Evolutionary conservation across 2,329 filamentous ascomycete species (phyloP), one percentile per base, ranked within the genome.

Genomic region (Aaosphaeria arxii): DNA sequence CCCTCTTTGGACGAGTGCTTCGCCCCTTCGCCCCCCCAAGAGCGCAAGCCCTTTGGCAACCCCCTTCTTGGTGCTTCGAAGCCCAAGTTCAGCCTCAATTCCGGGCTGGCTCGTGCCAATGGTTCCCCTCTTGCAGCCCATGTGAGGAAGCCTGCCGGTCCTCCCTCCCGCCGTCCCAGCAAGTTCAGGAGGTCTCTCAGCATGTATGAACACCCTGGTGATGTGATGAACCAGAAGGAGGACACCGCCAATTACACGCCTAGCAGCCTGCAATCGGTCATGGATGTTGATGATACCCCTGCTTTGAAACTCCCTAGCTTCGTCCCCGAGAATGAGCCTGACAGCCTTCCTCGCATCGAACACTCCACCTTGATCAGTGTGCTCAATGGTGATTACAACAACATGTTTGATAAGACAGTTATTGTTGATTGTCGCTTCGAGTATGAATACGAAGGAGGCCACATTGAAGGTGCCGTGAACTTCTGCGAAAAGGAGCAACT

Each of bases 361-460:
- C 85, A 86, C 65, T 79, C 84, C 43, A 96, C 91, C 3, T 81
- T 99, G 68, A 74, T 96, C 47, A 82, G 91, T n/a, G 82, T 99
- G 33, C 79, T 99, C 52, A 88, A 96, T 70, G 91, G 91, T 52
- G 87, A 88, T 59, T 96, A 86, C 72, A 83, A 84, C 61, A 79
- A 85, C 29, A 71, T 82, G 28, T 97, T 88, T 69, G 85, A 91
- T 51, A 83, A 91, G 66, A 86, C 89, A 68, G 82, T 95, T 71
- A 80, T 99, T 63, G 87, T 99, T 62, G 94, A 99, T 71, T 99
- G 94, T 71, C 88, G 94, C 17, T 99, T 99, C 67, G 94, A 99
- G 77, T 99, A 99, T 71, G 94, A 99, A 74, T 99, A 95, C 68
- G 87, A 96, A 11, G 94, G 94, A 48, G 94, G 94, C 32, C 94